Conservation (phyloP, 2,329 filamentous ascomycete genomes). For the Colletotrichum sp. region DNA sequence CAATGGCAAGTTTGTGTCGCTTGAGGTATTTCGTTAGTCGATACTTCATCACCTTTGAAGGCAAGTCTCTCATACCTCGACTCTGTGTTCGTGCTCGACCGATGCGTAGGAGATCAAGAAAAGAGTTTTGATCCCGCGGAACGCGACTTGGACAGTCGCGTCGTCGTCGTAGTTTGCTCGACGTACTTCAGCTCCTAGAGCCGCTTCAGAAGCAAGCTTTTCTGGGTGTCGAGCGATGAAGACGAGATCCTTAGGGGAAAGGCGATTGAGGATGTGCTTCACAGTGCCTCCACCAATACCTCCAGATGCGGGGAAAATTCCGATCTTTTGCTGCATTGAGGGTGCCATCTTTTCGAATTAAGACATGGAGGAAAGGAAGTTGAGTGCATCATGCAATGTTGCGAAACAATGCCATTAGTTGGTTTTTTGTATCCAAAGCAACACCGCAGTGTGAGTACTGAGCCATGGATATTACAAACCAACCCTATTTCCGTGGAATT, state of each 20-base stretch:
- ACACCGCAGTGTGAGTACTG: neutral
- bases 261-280: neutral
- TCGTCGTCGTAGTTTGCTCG: neutral
- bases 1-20: neutral
- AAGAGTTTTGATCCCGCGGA: neutral
- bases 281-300: neutral
- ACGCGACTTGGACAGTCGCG: neutral
- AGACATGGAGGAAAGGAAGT: neutral
- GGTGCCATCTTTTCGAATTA: neutral
- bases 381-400: neutral
- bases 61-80: neutral
- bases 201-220: neutral
- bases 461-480: neutral
- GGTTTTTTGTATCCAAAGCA: neutral
- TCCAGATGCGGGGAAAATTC: neutral
- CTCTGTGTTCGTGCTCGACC: neutral
- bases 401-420: neutral
- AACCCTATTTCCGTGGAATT: neutral
- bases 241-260: neutral
- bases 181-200: neutral
- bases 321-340: neutral
- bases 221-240: neutral
- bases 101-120: neutral
- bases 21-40: neutral
- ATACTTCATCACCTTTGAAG: neutral